Percentiles rank a stretch among this genome's conserved stretches.
Evolutionary conservation across 148 eudicot species (phyloP).

Genomic region (Oxyria digyna): DNA sequence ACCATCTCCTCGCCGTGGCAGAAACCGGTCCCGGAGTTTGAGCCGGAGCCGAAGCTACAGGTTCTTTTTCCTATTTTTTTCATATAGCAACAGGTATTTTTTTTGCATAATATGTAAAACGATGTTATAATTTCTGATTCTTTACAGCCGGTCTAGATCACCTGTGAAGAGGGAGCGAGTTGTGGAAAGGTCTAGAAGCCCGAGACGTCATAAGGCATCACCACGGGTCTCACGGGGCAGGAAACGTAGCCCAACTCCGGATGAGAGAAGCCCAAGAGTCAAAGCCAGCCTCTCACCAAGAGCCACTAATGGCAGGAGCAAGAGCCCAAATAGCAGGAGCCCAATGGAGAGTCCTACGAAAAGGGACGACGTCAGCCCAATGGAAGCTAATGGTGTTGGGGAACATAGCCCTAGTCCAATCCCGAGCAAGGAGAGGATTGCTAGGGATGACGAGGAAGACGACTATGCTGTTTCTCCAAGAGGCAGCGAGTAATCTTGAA

Average conservation of each 20-base stretch:
- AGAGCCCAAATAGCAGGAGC: slow-evolving; percentile 22
- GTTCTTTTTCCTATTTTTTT: slow-evolving; percentile 13
- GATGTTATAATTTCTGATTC: background rate
- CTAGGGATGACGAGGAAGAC: slow-evolving; percentile 32
- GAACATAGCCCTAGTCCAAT: slow-evolving; percentile 34
- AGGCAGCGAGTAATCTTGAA: slow-evolving; percentile 23
- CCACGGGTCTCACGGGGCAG: slow-evolving; percentile 30
- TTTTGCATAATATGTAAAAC: background rate
- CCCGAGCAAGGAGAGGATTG: slow-evolving; percentile 33
- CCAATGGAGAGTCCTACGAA: slow-evolving; percentile 30
- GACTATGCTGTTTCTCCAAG: slow-evolving; percentile 29
- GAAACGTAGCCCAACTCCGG: slow-evolving; percentile 51
- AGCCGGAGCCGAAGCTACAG: slow-evolving; percentile 84
- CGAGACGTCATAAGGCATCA: slow-evolving; percentile 26
- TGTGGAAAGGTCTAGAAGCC: slow-evolving; percentile 54
- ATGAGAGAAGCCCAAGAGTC: slow-evolving; percentile 14
- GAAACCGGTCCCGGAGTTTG: slow-evolving; percentile 49
- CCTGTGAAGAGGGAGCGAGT: slow-evolving; percentile 42
- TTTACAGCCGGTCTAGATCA: slow-evolving; percentile 15
- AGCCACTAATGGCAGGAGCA: slow-evolving; percentile 31
- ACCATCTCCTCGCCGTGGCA: slow-evolving; percentile 15
- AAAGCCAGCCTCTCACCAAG: slow-evolving; percentile 9
- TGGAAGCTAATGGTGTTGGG: slow-evolving; percentile 33
- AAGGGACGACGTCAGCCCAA: slow-evolving; percentile 30
- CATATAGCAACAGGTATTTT: background rate